Base-by-base conservation (phyloP, 1,284 basidiomycete species). In the Apiotrichum gamsii region DNA sequence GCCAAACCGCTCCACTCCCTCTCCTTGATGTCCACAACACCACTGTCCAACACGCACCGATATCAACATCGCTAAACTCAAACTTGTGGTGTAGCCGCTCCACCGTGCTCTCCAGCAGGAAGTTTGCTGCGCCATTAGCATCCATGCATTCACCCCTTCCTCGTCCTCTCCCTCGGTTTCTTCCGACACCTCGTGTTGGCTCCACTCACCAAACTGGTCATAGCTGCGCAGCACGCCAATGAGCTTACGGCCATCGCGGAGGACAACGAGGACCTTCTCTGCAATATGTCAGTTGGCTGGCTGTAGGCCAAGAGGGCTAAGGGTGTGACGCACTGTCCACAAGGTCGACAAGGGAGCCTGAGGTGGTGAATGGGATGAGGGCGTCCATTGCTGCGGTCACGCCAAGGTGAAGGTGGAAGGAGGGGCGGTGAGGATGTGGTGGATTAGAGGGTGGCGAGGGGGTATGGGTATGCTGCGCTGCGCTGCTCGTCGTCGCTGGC, bases 251-350 rank as follows among this genome's bases (percentile, higher is more conserved):
- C 95, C 95, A 70, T 99, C 95, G 70, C 95, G 80, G 51, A 99
- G 78, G 59, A 97, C 82, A 44, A 97, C 93, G 46, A 99, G 80
- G 81, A 99, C 94, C 82, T 97, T 98, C 78, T 96, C 91, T 97
- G 74, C 51, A 2, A 8, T 14, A 24, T 5, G 14, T 8, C 32
- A 14, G 16, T 3, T 10, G 71, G 79, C 76, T n/a, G n/a, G 19
- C 51, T 60, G 33, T 33, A 44, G 43, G 58, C 32, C 20, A 36
- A 41, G 18, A 35, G 36, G 28, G 32, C 15, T 8, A 32, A 46
- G 14, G 16, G 21, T n/a, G 44, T 46, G 15, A 90, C 90, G 83
- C 83, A 96, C 91, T 94, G 82, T 96, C 91, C 76, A 96, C 93
- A 73, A 89, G 90, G 79, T 95, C 91, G 72, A 95, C 87, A 55